Evolutionary conservation across 768 basidiomycete genomes (phyloP).

Genomic region (Suillus alpinus): DNA sequence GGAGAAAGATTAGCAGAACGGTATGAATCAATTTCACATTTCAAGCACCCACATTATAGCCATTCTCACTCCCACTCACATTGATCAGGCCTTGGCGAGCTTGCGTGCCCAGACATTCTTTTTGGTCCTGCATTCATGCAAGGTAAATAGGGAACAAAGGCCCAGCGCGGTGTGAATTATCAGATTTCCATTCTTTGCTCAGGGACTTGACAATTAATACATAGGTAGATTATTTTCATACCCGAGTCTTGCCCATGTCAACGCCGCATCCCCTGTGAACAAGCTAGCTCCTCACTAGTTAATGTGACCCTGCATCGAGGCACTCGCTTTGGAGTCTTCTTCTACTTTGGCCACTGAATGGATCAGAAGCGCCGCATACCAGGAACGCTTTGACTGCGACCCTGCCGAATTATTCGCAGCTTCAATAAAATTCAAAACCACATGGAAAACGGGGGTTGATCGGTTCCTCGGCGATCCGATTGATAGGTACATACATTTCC

Average conservation of each 20-base stretch:
- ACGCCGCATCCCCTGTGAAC: neutral
- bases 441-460: neutral
- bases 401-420: neutral
- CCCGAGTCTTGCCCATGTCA: neutral
- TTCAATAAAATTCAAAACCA: neutral
- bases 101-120: neutral
- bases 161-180: no score
- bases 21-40: neutral
- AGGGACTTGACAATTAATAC: no score
- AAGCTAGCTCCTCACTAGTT: neutral
- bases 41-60: neutral
- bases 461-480: neutral
- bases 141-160: no score
- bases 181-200: neutral
- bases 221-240: neutral
- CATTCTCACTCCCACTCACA: neutral
- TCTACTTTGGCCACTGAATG: neutral
- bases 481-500: neutral
- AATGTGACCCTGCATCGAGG: neutral
- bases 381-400: neutral
- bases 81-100: neutral
- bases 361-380: neutral
- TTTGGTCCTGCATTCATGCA: no score
- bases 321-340: neutral
- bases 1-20: neutral